Evolutionary conservation across 192 early-diverging fungal species (phyloP).

Genomic region (Coemansia sp.): DNA sequence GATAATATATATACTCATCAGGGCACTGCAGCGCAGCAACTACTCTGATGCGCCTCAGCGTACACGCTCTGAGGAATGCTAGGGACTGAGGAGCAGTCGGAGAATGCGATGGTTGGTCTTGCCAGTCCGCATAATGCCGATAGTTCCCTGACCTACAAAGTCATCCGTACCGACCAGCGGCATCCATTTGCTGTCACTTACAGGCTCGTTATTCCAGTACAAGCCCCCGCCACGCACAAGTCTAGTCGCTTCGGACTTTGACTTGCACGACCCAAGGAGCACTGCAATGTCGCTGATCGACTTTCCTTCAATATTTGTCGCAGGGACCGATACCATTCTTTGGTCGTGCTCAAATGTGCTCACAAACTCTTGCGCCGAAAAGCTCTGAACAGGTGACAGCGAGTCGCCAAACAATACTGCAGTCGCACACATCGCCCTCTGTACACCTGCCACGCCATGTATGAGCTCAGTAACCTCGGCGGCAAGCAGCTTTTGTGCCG

Average conservation of each 20-base stretch:
- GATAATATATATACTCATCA: not conserved
- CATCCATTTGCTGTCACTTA: conserved; percentile 35
- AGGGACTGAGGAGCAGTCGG: conserved; percentile 1
- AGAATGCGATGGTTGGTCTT: conserved; percentile 78
- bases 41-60: not conserved
- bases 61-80: not conserved
- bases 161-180: conserved; percentile 30
- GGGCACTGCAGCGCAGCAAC: not conserved
- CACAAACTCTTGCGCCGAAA: conserved; percentile 58
- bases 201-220: conserved; percentile 60
- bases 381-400: conserved; percentile 18
- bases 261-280: conserved; percentile 63
- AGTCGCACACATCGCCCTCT: conserved; percentile 71
- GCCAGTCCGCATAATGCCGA: conserved; percentile 76
- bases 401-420: conserved; percentile 74
- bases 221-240: conserved; percentile 78
- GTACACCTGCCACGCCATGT: conserved; percentile 76
- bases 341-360: conserved; percentile 74
- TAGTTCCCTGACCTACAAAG: conserved; percentile 64
- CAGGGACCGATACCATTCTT: conserved; percentile 58
- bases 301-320: conserved; percentile 50
- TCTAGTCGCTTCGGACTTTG: conserved; percentile 79
- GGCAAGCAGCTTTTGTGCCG: conserved; percentile 79
- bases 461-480: conserved; percentile 87
- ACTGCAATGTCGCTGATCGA: conserved; percentile 65